Conservation (phyloP, 2,329 filamentous ascomycete species). For the Phoma sp. region DNA sequence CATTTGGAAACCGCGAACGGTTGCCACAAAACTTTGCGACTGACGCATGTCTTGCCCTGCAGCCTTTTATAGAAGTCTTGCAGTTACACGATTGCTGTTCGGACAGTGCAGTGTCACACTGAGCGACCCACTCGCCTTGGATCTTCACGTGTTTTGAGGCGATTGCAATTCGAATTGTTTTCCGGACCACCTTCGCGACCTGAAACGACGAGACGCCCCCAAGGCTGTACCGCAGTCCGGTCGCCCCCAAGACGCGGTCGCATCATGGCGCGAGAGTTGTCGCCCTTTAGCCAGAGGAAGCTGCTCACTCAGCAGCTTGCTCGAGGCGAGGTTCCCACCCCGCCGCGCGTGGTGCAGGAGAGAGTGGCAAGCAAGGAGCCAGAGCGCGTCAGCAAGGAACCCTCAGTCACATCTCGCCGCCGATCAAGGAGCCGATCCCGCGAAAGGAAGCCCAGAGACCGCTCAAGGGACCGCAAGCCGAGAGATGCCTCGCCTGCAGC, state of each 20-base stretch:
- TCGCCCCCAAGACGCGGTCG: background rate
- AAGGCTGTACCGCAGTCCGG: conserved; percentile 1
- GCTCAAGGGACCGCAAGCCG: conserved; percentile 21
- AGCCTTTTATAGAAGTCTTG: conserved; percentile 9
- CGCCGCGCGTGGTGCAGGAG: conserved; percentile 26
- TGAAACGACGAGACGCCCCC: conserved; percentile 6
- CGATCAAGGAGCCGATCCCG: conserved; percentile 27
- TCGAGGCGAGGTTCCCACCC: conserved; percentile 22
- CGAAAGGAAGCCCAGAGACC: conserved; percentile 17
- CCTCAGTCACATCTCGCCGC: conserved; percentile 15
- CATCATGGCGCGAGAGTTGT: conserved; percentile 39
- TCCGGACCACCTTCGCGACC: background rate
- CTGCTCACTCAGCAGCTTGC: conserved; percentile 39
- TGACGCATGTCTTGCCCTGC: background rate
- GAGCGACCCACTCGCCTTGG: background rate
- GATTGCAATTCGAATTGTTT: background rate
- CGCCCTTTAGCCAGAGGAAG: conserved; percentile 42
- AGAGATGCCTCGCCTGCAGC: conserved; percentile 24
- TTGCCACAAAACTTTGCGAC: conserved; percentile 12
- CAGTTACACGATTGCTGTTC: background rate
- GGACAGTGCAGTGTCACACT: conserved; percentile 1
- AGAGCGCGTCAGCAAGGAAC: conserved; percentile 21
- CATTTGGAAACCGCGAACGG: conserved; percentile 17
- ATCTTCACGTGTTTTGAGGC: background rate
- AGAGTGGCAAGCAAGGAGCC: conserved; percentile 14